A percentile compares a stretch with the other conserved stretches of the same genome.
These are phyloP conservation scores for Raffaelea albimanens DNA, from an alignment of 2,329 filamentous ascomycete genomes.

Conservation along the genomic window DNA sequence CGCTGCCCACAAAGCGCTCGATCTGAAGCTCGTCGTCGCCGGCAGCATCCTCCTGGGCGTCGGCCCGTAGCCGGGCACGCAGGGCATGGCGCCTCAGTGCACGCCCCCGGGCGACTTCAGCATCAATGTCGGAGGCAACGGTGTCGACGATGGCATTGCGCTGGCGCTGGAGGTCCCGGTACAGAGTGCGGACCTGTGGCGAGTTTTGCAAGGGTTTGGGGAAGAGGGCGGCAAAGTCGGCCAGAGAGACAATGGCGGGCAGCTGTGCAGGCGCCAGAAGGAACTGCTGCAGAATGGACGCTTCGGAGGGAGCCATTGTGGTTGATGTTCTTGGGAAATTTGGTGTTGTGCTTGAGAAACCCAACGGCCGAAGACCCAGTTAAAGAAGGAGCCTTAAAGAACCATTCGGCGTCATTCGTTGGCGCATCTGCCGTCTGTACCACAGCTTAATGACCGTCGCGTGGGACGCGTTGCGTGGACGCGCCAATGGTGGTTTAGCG, in stretches of 20 bases:
- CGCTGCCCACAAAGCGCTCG: slow-evolving; percentile 37
- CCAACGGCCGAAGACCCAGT: too few species aligned
- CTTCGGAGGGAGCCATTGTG: slow-evolving; percentile 58
- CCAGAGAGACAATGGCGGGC: slow-evolving; percentile 61
- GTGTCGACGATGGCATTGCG: slow-evolving; percentile 59
- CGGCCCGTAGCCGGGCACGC: slow-evolving; percentile 40
- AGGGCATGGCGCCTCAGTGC: slow-evolving; percentile 48
- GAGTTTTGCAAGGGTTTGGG: slow-evolving; percentile 56
- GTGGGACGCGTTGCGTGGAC: too few species aligned
- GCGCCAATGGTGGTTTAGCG: too few species aligned
- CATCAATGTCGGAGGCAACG: slow-evolving; percentile 55
- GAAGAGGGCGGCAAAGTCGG: slow-evolving; percentile 69
- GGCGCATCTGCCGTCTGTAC: too few species aligned
- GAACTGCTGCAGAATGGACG: slow-evolving; percentile 66
- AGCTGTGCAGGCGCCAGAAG: slow-evolving; percentile 68
- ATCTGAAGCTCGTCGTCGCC: slow-evolving; percentile 58
- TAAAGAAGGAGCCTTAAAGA: too few species aligned
- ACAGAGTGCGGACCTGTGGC: slow-evolving; percentile 60
- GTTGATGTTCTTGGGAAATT: too few species aligned
- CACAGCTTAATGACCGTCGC: too few species aligned
- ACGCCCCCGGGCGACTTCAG: slow-evolving; percentile 52
- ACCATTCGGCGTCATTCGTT: too few species aligned
- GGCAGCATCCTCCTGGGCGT: slow-evolving; percentile 43
- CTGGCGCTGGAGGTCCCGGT: slow-evolving; percentile 70
- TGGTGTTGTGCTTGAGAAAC: too few species aligned